Evolutionary conservation across 345 rosid species (phyloP).

Genomic region (Gossypioides kirkii): DNA sequence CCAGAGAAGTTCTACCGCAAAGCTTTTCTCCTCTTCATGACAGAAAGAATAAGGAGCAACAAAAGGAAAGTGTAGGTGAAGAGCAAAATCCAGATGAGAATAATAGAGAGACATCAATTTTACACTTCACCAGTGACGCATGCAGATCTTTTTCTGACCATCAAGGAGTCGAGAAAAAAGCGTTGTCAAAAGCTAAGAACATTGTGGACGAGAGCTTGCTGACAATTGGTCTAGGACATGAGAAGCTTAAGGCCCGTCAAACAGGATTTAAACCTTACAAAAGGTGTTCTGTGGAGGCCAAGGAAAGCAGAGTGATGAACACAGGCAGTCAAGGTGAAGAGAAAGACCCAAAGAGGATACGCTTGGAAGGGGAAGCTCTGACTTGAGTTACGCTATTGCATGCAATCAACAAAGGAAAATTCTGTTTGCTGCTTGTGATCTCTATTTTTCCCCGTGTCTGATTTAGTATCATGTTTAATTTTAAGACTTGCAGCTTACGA

Average conservation of each 20-base stretch:
- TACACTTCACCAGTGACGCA: conserved; percentile 48
- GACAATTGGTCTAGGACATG: conserved; percentile 52
- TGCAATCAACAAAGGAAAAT: conserved; percentile 28
- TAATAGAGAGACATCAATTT: conserved; percentile 29
- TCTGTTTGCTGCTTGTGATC: conserved; percentile 27
- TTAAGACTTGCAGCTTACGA: conserved; percentile 32
- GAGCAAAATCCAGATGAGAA: conserved; percentile 29
- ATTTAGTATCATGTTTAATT: conserved; percentile 20
- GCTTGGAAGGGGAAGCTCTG: conserved; percentile 64
- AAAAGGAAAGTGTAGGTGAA: conserved; percentile 21
- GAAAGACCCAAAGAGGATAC: conserved; percentile 74
- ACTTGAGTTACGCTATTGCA: conserved; percentile 37
- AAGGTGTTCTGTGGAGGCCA: conserved; percentile 79
- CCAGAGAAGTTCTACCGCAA: conserved; percentile 77
- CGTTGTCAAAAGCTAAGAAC: conserved; percentile 16
- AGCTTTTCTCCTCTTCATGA: conserved; percentile 68
- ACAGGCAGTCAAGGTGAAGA: conserved; percentile 51
- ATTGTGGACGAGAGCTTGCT: conserved; percentile 37
- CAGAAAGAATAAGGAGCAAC: conserved; percentile 13
- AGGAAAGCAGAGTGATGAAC: conserved; percentile 43
- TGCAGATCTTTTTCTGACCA: conserved; percentile 19
- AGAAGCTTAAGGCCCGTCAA: conserved; percentile 47
- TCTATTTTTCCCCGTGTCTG: conserved; percentile 22
- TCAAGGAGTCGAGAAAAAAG: conserved; percentile 38
- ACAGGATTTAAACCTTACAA: conserved; percentile 95